Conservation (phyloP, 148 eudicot species). For the Diospyros kaki region DNA sequence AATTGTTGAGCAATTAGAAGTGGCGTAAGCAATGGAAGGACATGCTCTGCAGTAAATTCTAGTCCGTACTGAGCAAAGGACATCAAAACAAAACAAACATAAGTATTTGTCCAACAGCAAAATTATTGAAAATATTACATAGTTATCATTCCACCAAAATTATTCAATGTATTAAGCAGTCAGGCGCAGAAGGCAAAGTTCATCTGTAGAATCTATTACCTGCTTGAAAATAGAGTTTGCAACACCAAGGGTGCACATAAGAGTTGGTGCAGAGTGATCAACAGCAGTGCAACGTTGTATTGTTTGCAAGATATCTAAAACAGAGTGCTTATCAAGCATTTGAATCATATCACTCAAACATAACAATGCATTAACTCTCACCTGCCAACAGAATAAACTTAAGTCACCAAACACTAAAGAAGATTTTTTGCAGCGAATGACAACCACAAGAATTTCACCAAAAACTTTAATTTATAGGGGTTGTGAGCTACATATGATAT, state of each 20-base stretch:
- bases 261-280: constrained; percentile 93
- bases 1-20: constrained; percentile 83
- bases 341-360: constrained; percentile 83
- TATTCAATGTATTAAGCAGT: neutral
- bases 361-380: constrained; percentile 88
- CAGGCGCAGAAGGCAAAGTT: neutral
- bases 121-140: neutral
- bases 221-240: constrained; percentile 82
- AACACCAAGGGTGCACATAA: constrained; percentile 92
- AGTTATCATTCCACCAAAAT: neutral
- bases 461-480: neutral
- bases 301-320: constrained; percentile 68
- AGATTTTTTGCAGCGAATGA: neutral
- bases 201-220: constrained; percentile 34
- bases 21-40: constrained; percentile 77
- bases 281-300: constrained; percentile 95
- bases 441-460: neutral
- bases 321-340: constrained; percentile 72
- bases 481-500: neutral
- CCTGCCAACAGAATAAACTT: constrained; percentile 39
- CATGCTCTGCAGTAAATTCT: constrained; percentile 85
- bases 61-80: constrained; percentile 60
- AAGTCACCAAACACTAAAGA: neutral
- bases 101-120: neutral
- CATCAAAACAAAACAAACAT: constrained; percentile 11